A percentile compares a stretch with the other conserved stretches of the same genome.
Conservation (phyloP, 768 basidiomycete genomes). For the Polyporus arcularius region DNA sequence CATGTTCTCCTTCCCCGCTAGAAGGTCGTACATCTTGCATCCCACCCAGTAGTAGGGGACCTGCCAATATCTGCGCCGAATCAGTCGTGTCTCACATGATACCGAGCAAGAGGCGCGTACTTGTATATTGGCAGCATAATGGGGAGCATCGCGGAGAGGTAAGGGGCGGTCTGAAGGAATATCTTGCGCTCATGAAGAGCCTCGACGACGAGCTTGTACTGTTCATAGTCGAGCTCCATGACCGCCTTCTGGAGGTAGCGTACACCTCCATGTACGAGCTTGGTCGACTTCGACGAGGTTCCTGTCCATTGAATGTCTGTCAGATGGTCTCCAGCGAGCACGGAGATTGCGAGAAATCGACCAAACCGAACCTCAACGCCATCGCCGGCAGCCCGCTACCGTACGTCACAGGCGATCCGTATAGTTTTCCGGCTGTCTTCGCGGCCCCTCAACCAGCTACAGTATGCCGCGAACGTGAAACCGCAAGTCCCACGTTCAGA, state of each 20-base stretch:
- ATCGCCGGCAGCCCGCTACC: no score
- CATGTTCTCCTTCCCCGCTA: constrained; percentile 97
- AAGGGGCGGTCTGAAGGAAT: constrained; percentile 95
- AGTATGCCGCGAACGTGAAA: no score
- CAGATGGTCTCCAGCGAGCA: background rate
- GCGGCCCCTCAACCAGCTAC: no score
- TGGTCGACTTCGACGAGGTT: constrained; percentile 96
- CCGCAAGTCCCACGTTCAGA: no score
- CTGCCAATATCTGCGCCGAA: constrained; percentile 79
- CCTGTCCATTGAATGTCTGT: constrained; percentile 43
- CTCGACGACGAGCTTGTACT: constrained; percentile 95
- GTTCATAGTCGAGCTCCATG: constrained; percentile 93
- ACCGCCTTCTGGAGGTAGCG: constrained; percentile 97
- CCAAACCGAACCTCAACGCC: no score
- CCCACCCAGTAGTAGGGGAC: constrained; percentile 95
- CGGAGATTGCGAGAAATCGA: no score
- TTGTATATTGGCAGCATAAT: constrained; percentile 99
- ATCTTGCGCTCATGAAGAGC: constrained; percentile 91
- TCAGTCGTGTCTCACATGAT: background rate
- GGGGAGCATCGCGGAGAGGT: constrained; percentile 88
- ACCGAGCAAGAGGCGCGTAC: constrained; percentile 32
- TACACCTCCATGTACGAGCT: constrained; percentile 97
- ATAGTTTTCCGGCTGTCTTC: no score
- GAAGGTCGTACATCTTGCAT: constrained; percentile 93
- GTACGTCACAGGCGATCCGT: no score